Percentiles rank a stretch among this genome's conserved stretches.
phyloP scores from a whole-genome alignment of 1,284 basidiomycete species.

The Rugiboletus extremiorientalis region DNA sequence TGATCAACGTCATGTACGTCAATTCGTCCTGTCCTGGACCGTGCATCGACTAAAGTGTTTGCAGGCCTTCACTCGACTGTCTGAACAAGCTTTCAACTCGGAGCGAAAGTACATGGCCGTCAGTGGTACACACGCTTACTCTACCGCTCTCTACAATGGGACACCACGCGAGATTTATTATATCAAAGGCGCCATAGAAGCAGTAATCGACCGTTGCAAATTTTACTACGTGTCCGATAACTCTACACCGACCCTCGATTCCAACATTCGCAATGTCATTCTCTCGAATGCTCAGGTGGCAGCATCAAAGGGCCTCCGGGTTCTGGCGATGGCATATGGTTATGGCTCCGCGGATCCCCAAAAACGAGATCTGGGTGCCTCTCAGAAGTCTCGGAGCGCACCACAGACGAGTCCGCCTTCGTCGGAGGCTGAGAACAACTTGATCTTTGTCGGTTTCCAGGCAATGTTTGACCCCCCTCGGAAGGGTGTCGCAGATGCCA shows the following conservation, averaged over 20 bases:
- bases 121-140: slow-evolving; percentile 58
- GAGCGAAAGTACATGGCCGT: slow-evolving; percentile 93
- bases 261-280: slow-evolving; percentile 64
- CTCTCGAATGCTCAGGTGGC: slow-evolving; percentile 67
- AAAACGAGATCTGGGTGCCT: slow-evolving; percentile 27
- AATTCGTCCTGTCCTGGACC: background rate
- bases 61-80: slow-evolving; percentile 72
- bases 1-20: slow-evolving; percentile 69
- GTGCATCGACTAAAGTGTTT: slow-evolving; percentile 7
- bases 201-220: slow-evolving; percentile 81
- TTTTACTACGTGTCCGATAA: slow-evolving; percentile 87
- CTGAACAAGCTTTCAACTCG: slow-evolving; percentile 89
- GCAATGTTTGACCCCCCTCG: slow-evolving; percentile 96
- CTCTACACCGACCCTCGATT: slow-evolving; percentile 77
- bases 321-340: slow-evolving; percentile 91
- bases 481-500: slow-evolving; percentile 89
- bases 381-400: slow-evolving; percentile 10
- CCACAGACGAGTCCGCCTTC: slow-evolving; percentile 28
- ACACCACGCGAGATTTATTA: slow-evolving; percentile 75
- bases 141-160: slow-evolving; percentile 37
- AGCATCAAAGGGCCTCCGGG: slow-evolving; percentile 77
- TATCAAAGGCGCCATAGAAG: slow-evolving; percentile 92
- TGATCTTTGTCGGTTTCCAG: slow-evolving; percentile 91
- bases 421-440: slow-evolving; percentile 48
- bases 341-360: slow-evolving; percentile 55